Evolutionary conservation across 78 protist species (phyloP), one percentile per base, ranked within the genome.

Genomic region (Dictyostelium brefeldianum): DNA sequence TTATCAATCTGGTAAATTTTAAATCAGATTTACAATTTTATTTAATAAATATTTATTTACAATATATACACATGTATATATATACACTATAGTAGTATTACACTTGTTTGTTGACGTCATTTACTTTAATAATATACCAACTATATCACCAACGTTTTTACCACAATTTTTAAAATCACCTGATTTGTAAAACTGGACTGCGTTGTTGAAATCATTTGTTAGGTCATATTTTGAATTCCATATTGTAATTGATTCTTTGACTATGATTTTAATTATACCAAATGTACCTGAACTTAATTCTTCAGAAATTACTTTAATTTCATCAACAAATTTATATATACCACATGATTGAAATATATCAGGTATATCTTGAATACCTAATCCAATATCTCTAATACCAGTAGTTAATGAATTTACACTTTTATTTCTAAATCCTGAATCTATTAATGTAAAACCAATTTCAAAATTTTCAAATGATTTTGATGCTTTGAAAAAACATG

Each of bases 1-100:
- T 90, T 96, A 48, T 69, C 78, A 54, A 43, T 64, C 56, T 78
- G 95, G 95, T 25, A 22, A 17, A 11, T 82, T 82, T 41, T 81
- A 62, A 56, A 36, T 36, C 43, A 4, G 20, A 69, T 36, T 14
- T 51, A 51, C 56, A 51, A 8, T 14, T 51, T 14, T 51, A 51
- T 51, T 14, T 51, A 51, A 14, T 14, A 14, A 51, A 51, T 51
- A 51, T 51, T 51, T 51, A 36, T 36, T n/a, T n/a, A n/a, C n/a
- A n/a, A n/a, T n/a, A n/a, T n/a, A n/a, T n/a, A n/a, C n/a, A n/a
- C n/a, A n/a, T n/a, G n/a, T n/a, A n/a, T n/a, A n/a, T n/a, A n/a
- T n/a, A n/a, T n/a, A n/a, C n/a, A n/a, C n/a, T n/a, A n/a, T n/a
- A n/a, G n/a, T n/a, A n/a, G n/a, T n/a, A n/a, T n/a, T n/a, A n/a